Conservation (phyloP, 129 eudicot species). For the Artemisia tridentata region DNA sequence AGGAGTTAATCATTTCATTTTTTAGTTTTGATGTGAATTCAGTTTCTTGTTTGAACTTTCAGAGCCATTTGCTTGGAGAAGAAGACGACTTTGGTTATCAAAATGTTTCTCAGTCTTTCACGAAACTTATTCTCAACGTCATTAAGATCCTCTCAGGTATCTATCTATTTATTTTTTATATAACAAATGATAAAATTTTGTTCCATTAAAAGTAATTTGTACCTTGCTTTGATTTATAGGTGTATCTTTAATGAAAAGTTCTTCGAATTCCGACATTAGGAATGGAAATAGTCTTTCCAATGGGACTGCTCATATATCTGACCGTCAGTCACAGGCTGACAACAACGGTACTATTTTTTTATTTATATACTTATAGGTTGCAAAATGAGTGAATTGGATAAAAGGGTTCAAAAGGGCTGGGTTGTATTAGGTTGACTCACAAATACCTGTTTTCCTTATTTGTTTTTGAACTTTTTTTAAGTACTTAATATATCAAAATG, state of each 20-base stretch:
- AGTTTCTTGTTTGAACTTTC: constrained; percentile 20
- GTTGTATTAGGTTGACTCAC: neutral
- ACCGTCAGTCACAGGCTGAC: constrained; percentile 27
- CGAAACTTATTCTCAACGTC: constrained; percentile 67
- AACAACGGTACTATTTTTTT: constrained; percentile 35
- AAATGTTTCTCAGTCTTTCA: constrained; percentile 46
- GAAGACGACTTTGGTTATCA: constrained; percentile 52
- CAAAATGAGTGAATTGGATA: too few species aligned
- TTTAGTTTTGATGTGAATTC: constrained; percentile 13
- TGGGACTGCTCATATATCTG: constrained; percentile 31
- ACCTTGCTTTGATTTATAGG: constrained; percentile 40
- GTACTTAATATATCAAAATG: too few species aligned
- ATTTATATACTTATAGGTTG: neutral
- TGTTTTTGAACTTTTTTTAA: neutral
- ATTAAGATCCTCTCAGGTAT: constrained; percentile 87
- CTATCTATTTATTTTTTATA: constrained; percentile 4
- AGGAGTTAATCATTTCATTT: constrained; percentile 5
- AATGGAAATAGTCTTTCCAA: constrained; percentile 28
- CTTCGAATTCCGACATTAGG: constrained; percentile 37
- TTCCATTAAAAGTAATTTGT: neutral
- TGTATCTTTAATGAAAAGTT: constrained; percentile 46
- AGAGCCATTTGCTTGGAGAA: constrained; percentile 86
- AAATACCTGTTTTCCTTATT: neutral
- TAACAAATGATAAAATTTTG: constrained; percentile 9
- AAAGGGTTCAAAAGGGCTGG: too few species aligned